phyloP scores from a whole-genome alignment of 768 basidiomycete genomes.

The Russula griseocarnosa region DNA sequence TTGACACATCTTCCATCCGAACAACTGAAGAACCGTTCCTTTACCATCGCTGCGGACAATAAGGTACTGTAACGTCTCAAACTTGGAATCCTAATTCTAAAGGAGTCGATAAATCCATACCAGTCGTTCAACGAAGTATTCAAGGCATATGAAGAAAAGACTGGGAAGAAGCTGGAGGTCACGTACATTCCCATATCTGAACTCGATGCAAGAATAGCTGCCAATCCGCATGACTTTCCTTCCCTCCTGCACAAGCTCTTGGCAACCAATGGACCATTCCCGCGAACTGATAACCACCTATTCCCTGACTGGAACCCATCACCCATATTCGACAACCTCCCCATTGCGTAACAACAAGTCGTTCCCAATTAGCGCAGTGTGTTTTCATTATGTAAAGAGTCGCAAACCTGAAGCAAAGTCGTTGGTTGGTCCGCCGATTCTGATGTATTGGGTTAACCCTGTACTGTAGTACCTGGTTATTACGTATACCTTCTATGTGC shows the following conservation, averaged over 20 bases:
- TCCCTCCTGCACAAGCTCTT: neutral
- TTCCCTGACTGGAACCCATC: conserved; percentile 18
- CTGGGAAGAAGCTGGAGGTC: neutral
- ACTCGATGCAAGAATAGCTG: neutral
- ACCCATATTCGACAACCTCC: neutral
- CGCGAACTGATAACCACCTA: conserved; percentile 15
- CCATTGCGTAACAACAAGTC: neutral
- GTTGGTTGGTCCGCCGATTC: neutral
- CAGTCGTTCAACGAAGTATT: neutral
- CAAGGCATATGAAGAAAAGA: neutral
- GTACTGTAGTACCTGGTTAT: no score
- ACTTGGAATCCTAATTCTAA: neutral
- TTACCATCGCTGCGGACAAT: conserved; percentile 13
- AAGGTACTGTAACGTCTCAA: conserved; percentile 16
- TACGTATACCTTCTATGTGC: no score
- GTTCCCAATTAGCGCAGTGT: neutral
- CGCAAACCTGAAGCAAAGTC: neutral
- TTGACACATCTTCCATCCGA: conserved; percentile 24
- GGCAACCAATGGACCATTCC: neutral
- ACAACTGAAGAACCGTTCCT: conserved; percentile 13
- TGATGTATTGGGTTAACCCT: no score
- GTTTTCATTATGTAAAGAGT: neutral
- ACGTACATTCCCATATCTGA: neutral
- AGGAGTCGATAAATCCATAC: neutral
- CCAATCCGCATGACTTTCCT: neutral